phyloP scores from a whole-genome alignment of 805 yeast species.

The Saccharomycopsis malanga region DNA sequence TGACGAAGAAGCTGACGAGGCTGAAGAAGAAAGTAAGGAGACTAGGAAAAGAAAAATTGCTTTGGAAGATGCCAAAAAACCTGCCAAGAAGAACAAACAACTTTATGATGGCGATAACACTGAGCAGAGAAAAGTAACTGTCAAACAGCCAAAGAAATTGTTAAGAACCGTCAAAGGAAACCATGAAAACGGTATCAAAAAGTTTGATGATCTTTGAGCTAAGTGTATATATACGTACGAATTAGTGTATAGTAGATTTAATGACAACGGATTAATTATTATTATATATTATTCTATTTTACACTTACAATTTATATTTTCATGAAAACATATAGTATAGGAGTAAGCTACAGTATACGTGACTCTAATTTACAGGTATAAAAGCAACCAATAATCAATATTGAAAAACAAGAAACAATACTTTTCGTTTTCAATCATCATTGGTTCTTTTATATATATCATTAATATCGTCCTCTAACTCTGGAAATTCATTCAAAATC shows the following conservation, averaged over 20 bases:
- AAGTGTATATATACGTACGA: too few species aligned
- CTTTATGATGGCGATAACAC: too few species aligned
- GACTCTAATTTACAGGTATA: too few species aligned
- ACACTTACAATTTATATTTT: too few species aligned
- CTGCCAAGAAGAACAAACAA: conserved; percentile 13
- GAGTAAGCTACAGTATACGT: too few species aligned
- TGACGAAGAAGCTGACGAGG: conserved; percentile 60
- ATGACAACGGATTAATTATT: too few species aligned
- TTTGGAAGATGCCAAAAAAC: conserved; percentile 21
- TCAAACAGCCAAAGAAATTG: conserved; percentile 8
- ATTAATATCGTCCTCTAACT: conserved; percentile 50
- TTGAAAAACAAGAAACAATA: background rate
- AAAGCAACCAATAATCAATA: too few species aligned
- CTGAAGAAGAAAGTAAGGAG: conserved; percentile 89
- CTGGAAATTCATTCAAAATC: conserved; percentile 74
- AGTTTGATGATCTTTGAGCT: conserved; percentile 16
- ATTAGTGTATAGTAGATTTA: too few species aligned
- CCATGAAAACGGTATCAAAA: conserved; percentile 15
- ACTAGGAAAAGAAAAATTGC: conserved; percentile 14
- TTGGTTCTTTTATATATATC: conserved; percentile 44
- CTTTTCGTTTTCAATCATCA: background rate
- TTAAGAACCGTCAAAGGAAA: background rate
- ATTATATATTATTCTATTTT: too few species aligned
- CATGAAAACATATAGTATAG: too few species aligned
- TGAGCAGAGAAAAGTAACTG: conserved; percentile 14